A percentile compares a stretch with the other conserved stretches of the same genome.
Conservation (phyloP, 305 asterid genomes). For the Solanum hybrid region DNA sequence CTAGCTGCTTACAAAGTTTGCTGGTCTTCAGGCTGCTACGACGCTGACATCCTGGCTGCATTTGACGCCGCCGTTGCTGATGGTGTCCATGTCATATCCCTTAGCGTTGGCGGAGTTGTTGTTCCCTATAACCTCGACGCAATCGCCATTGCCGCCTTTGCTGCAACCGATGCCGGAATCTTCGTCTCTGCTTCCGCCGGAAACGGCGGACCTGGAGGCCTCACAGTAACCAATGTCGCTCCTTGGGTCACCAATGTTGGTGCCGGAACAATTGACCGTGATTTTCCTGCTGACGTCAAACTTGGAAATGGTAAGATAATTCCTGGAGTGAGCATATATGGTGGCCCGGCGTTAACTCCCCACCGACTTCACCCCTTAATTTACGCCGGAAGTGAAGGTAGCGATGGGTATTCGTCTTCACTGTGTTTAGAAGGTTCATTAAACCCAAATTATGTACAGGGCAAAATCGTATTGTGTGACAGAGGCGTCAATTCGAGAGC, state of each 20-base stretch:
- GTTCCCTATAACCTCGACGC: slow-evolving; percentile 79
- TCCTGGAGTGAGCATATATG: slow-evolving; percentile 60
- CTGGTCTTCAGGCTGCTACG: slow-evolving; percentile 83
- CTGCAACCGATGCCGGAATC: slow-evolving; percentile 60
- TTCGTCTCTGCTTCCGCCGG: slow-evolving; percentile 92
- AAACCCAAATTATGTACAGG: slow-evolving; percentile 43
- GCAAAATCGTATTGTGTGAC: slow-evolving; percentile 71
- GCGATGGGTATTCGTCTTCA: slow-evolving; percentile 76
- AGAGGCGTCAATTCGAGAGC: slow-evolving; percentile 81
- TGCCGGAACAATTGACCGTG: slow-evolving; percentile 75
- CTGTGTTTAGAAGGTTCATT: slow-evolving; percentile 74
- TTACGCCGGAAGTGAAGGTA: slow-evolving; percentile 77
- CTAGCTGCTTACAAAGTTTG: slow-evolving; percentile 83
- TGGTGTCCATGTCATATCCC: slow-evolving; percentile 76
- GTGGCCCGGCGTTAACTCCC: slow-evolving; percentile 59
- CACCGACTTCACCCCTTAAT: slow-evolving; percentile 52
- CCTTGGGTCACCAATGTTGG: slow-evolving; percentile 96
- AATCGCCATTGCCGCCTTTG: slow-evolving; percentile 71
- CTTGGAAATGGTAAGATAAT: slow-evolving; percentile 60
- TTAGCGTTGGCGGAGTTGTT: slow-evolving; percentile 87
- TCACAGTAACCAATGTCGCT: slow-evolving; percentile 72
- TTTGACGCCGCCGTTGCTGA: slow-evolving; percentile 76
- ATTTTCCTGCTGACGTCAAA: slow-evolving; percentile 75
- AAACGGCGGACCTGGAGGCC: slow-evolving; percentile 81
- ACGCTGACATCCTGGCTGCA: slow-evolving; percentile 81